Base-by-base conservation (phyloP, 1,139 yeast genomes). In the Suhomyces taliae region DNA sequence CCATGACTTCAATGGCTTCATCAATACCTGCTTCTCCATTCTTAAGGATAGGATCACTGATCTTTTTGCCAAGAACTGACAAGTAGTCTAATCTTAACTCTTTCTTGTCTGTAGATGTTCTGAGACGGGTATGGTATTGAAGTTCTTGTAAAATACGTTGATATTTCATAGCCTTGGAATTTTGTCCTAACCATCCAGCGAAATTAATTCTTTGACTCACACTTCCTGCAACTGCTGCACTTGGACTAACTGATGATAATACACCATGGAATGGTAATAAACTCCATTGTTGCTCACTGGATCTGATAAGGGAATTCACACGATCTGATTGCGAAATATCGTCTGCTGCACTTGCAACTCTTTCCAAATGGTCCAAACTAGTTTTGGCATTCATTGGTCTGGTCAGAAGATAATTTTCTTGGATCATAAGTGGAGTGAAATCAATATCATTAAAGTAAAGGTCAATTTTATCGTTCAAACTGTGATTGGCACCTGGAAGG, bases 221-320 rank as follows among this genome's bases (percentile, higher is more conserved):
- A 45, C 75, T 79, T 2, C 99, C 99, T 10, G 90, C 86, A 14
- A 90, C 83, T 53, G 76, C 79, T 41, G 83, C 83, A 1, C 90
- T 76, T 0, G 99, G 99, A 38, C 82, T 73, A 11, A 95, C 90
- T 1, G 96, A 82, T 1, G 98, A 91, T 77, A 88, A 74, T 4
- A 90, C 78, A 0, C 93, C 98, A 67, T 91, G 97, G 57, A 90
- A 78, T 3, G 99, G 99, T 73, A 95, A 79, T 53, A 95, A 74
- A 53, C 95, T 83, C 99, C 99, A 95, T 58, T 89, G 91, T 66
- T 93, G 99, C 58, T 91, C 97, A 41, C 95, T 81, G 37, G 96
- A 87, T 59, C 96, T 87, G 50, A 95, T 91, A 62, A 82, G 75
- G 29, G 82, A 73, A 62, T 90, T 96, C 19, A 91, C 85, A 31